Evolutionary conservation across 2,329 filamentous ascomycete genomes (phyloP), one percentile per base, ranked within the genome.

Genomic region (Xylaria digitata): DNA sequence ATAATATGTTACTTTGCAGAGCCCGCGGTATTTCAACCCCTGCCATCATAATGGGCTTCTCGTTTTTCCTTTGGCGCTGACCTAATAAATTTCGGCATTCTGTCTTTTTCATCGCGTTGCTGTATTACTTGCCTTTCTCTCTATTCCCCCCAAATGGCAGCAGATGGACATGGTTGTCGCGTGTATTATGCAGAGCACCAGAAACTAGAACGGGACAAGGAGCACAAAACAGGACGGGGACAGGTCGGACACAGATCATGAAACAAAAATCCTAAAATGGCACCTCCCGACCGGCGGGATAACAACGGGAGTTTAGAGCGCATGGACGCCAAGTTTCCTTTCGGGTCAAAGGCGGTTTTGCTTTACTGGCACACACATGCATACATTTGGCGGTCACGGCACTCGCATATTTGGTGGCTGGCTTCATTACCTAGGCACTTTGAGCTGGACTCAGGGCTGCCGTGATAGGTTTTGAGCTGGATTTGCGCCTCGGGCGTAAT

Each of bases 361-460:
- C 17, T 49, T 52, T 53, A 30, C 32, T 32, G 34, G 58, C 34
- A 46, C 45, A 48, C 40, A 26, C 45, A 48, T 40, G 50, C 55
- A 54, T 55, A 52, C 43, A 57, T 60, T 60, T 37, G 52, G 50
- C 55, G 43, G 49, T 50, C n/a, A 32, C 54, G 37, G 59, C 48
- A 42, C 40, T 63, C 59, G 60, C 59, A 55, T 63, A 2, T 30
- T 50, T 26, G 26, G 26, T 5, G 26, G 19, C 26, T 19, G 45
- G 52, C 37, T 65, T 34, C 21, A 40, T 30, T 26, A 19, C 15
- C 7, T n/a, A 19, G 17, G 43, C 43, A 30, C 26, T 60, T 8
- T 42, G 61, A 64, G 65, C 65, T 55, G 65, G 65, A 42, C 61
- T 67, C 61, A 34, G 9, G 42, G 50, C 21, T 45, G 50, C 34